Base-by-base conservation (phyloP, 495 filamentous ascomycete genomes). In the Penicillium roqueforti region DNA sequence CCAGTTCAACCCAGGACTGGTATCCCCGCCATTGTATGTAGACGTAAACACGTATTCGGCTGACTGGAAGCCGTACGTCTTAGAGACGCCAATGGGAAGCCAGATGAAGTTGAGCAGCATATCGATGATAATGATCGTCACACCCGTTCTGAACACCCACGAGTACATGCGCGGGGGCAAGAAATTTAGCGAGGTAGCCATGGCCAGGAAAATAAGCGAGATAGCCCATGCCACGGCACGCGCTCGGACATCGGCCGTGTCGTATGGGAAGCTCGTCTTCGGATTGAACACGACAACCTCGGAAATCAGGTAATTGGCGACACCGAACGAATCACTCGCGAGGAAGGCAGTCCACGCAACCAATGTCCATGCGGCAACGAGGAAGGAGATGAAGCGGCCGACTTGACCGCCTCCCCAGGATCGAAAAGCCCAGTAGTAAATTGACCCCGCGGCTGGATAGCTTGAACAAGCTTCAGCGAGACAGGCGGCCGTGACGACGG, bases 351-450 rank as follows among this genome's bases (percentile, higher is more conserved):
- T 71, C 67, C 68, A 70, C 1, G 68, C 68, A 23, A 70, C 68
- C 36, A 71, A 50, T 13, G 68, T 70, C 65, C 67, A 70, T 28
- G 67, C 67, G 13, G 68, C 65, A n/a, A 70, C 63, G 34, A 71
- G 19, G 37, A 68, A 70, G 1, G 67, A 68, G 37, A 71, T 36
- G 39, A 71, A 68, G 6, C 68, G 59, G 6, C 65, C 68, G 1
- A 68, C 13, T 16, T 56, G 54, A 34, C 62, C 61, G 48, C 65
- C 67, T 19, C 68, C 67, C 65, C 59, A 68, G 0, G 68, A 71
- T 29, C 67, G 57, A 40, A 69, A 70, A n/a, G 67, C 67, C 65
- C 67, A 71, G 57, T 70, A 70, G 61, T 71, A 71, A 28, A 68
- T 70, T 3, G 67, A 71, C 9, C 68, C 68, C 18, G 68, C 67